Conservation (phyloP, 371 early-diverging fungal species). For the Mortierella sp. region DNA sequence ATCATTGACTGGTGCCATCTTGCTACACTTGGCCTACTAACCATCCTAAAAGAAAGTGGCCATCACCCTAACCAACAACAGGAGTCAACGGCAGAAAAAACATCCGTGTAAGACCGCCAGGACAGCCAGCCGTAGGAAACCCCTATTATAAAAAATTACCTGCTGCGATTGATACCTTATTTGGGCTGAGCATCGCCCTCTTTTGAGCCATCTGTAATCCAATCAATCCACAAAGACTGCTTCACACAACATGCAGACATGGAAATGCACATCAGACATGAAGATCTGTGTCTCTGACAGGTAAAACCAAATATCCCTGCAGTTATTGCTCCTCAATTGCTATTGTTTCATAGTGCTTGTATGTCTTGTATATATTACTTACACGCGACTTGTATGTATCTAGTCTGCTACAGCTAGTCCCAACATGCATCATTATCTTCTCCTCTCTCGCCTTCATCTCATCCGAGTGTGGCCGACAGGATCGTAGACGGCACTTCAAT, state of each 20-base stretch:
- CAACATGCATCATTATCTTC: slow-evolving; percentile 54
- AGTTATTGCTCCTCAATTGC: neutral
- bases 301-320: slow-evolving; percentile 10
- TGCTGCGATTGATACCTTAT: neutral
- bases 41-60: neutral
- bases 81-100: neutral
- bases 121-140: no score
- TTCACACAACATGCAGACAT: slow-evolving; percentile 15
- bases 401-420: slow-evolving; percentile 48
- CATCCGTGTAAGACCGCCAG: neutral
- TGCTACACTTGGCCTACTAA: neutral
- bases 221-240: neutral
- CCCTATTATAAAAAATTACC: no score
- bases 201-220: no score
- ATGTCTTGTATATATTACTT: neutral
- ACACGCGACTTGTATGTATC: neutral
- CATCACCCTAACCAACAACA: neutral
- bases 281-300: slow-evolving; percentile 42
- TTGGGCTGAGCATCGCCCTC: neutral
- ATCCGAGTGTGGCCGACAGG: slow-evolving; percentile 54
- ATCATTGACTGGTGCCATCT: neutral
- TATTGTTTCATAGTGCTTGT: neutral
- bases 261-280: slow-evolving; percentile 47
- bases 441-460: slow-evolving; percentile 54
- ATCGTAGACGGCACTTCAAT: slow-evolving; percentile 50